Evolutionary conservation across 2,329 filamentous ascomycete genomes (phyloP), one percentile per base, ranked within the genome.

Genomic region (Didymella lethalis): DNA sequence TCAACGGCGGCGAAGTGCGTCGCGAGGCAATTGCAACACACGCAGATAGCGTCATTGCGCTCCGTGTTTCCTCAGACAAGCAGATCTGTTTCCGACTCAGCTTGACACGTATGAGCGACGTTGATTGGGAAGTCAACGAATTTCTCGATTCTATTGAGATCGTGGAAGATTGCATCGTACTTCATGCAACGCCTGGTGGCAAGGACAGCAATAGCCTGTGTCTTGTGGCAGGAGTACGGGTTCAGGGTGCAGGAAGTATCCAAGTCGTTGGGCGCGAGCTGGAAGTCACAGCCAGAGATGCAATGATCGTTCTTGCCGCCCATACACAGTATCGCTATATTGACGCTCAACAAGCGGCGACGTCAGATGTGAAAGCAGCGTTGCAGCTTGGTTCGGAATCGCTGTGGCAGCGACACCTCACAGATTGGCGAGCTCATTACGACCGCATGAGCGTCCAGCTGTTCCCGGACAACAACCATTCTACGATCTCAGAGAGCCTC

Each of bases 91-190:
- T 63, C 38, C 57, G 64, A 2, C 64, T 77, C 4, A 73, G 75
- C 55, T 64, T 77, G 10, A 69, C 78, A 41, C 76, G 79, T 4
- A 69, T 78, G 54, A 78, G 79, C 49, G 78, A 81, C 54, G 62
- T 77, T 12, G 78, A 80, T 48, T 79, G 75, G 64, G 80, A 81
- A 62, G 78, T 77, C 2, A 79, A 80, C 59, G 79, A 81, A 58
- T 81, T 79, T 56, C 65, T 80, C 20, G 78, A 80, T 59, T 76
- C 75, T 16, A 56, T 80, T 63, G n/a, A 67, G 59, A 47, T 62
- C 74, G 75, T 45, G 3, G 55, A 59, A 26, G 16, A 20, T 3
- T 46, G 31, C 3, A 50, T 64, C 16, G 45, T 62, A n/a, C 40
- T 64, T 2, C 48, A 64, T 18, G 62, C 62, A 29, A 64, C 62